Conservation (phyloP, 1,284 basidiomycete genomes). For the Puccinia novopanici region DNA sequence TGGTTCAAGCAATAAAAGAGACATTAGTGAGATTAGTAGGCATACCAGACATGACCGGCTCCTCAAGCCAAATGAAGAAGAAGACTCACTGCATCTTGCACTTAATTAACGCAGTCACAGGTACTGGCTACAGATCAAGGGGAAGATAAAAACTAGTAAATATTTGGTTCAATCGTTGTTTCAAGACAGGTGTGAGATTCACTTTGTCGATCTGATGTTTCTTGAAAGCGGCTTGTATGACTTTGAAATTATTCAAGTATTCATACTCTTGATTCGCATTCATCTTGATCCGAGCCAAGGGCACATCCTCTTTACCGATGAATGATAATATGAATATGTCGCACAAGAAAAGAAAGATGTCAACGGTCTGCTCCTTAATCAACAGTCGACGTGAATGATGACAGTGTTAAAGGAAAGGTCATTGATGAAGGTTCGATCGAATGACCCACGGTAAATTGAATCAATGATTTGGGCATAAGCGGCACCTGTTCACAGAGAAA, state of each 20-base stretch:
- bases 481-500: conserved; percentile 53
- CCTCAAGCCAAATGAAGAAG: neutral
- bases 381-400: conserved; percentile 17
- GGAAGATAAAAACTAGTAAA: neutral
- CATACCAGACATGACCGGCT: neutral
- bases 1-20: neutral
- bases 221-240: conserved; percentile 68
- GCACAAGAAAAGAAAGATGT: neutral
- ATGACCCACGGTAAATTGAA: conserved; percentile 76
- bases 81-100: conserved; percentile 94
- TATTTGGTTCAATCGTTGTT: neutral
- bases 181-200: neutral
- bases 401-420: neutral
- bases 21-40: neutral
- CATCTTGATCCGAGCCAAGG: conserved; percentile 86
- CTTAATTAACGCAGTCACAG: conserved; percentile 86
- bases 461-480: conserved; percentile 69
- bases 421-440: conserved; percentile 15
- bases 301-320: conserved; percentile 69
- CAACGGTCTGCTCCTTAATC: neutral
- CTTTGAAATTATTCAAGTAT: conserved; percentile 90
- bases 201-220: conserved; percentile 52
- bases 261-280: conserved; percentile 90
- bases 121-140: conserved; percentile 72
- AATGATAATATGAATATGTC: too few species aligned